Conservation (phyloP, 2,329 filamentous ascomycete genomes). For the Xylariaceae sp. region DNA sequence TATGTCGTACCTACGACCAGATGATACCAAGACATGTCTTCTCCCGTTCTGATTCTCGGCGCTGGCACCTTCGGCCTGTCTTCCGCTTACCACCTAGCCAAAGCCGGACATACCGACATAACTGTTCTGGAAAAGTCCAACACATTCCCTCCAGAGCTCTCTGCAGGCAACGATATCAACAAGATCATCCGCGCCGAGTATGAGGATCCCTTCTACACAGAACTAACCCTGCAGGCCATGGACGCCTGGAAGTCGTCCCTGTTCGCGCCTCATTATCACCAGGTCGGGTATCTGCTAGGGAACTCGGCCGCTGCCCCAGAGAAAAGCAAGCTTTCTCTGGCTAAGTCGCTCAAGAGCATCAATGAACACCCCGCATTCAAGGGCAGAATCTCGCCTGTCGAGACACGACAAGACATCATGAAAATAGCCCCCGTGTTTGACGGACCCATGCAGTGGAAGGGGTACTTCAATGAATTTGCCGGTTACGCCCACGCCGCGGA, state of each 20-base stretch:
- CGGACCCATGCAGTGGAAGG: slow-evolving; percentile 46
- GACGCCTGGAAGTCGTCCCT: slow-evolving; percentile 46
- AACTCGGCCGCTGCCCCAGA: slow-evolving; percentile 42
- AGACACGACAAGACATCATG: slow-evolving; percentile 34
- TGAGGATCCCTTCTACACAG: slow-evolving; percentile 52
- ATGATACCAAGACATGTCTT: slow-evolving; percentile 12
- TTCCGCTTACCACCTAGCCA: slow-evolving; percentile 36
- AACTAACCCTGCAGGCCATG: slow-evolving; percentile 50
- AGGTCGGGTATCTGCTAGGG: slow-evolving; percentile 44
- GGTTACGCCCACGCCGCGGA: slow-evolving; percentile 55
- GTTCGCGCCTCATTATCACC: slow-evolving; percentile 47
- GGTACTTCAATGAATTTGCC: slow-evolving; percentile 54
- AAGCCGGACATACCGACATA: slow-evolving; percentile 35
- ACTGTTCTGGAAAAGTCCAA: slow-evolving; percentile 33
- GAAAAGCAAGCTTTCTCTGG: slow-evolving; percentile 43
- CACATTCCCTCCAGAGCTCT: slow-evolving; percentile 35
- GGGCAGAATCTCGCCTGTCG: slow-evolving; percentile 34
- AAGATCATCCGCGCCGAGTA: slow-evolving; percentile 59
- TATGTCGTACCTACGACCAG: no score
- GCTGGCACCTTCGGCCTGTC: slow-evolving; percentile 34
- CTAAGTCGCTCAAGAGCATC: slow-evolving; percentile 36
- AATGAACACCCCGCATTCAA: slow-evolving; percentile 35
- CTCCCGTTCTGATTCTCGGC: slow-evolving; percentile 27
- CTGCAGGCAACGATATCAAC: slow-evolving; percentile 57
- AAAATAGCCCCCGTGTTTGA: slow-evolving; percentile 43